Conservation (phyloP, 306 rosid species). For the Gastrolobium villosum region DNA sequence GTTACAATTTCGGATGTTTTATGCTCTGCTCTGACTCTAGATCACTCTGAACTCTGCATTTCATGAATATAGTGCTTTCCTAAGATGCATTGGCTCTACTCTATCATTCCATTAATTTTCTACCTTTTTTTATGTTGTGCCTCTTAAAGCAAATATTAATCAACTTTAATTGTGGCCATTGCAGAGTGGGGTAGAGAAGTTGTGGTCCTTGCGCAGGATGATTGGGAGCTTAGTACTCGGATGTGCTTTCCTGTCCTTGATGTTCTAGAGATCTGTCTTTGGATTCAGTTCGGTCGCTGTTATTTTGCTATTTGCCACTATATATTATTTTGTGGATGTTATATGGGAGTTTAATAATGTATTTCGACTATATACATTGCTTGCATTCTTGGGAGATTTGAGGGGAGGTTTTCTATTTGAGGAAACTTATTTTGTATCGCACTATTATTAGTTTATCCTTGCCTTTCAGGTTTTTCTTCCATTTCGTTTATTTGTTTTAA, state of each 20-base stretch:
- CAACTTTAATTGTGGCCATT: constrained; percentile 33
- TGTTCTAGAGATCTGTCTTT: constrained; percentile 58
- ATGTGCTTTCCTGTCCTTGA: constrained; percentile 57
- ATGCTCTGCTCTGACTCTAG: no score
- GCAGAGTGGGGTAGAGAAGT: constrained; percentile 88
- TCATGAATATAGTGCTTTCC: background rate
- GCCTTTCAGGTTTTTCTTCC: background rate
- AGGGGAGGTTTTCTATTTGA: constrained; percentile 56
- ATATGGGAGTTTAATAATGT: constrained; percentile 56
- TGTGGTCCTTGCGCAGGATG: constrained; percentile 65
- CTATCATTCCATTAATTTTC: background rate
- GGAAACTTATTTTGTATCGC: constrained; percentile 43
- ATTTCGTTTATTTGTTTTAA: background rate
- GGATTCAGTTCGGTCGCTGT: constrained; percentile 14
- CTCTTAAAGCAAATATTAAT: background rate
- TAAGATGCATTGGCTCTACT: background rate
- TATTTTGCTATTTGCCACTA: constrained; percentile 43
- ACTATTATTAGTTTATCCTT: constrained; percentile 38
- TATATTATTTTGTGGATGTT: constrained; percentile 50
- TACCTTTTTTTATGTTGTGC: background rate
- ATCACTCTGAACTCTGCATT: background rate
- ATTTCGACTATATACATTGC: constrained; percentile 56
- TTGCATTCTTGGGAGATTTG: constrained; percentile 78
- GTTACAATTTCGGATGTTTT: no score
- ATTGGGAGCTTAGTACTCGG: constrained; percentile 68